Evolutionary conservation across 176 grass and related monocot species (phyloP).

Genomic region (Oryza longistaminata): DNA sequence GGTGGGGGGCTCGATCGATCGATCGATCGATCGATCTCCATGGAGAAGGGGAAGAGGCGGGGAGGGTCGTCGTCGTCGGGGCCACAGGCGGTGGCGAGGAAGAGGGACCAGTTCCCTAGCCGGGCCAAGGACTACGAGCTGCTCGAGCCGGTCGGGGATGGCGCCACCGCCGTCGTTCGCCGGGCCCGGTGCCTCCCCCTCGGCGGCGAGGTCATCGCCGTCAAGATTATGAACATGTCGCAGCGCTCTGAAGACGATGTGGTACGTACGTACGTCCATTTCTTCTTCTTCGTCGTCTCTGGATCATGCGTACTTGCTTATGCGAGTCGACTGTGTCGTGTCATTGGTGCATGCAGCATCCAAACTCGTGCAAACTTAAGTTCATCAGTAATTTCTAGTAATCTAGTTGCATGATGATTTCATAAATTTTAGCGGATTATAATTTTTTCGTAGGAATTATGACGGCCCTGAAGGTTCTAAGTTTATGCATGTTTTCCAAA

Average conservation of each 20-base stretch:
- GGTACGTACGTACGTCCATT: conserved; percentile 43
- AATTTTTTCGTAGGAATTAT: no score
- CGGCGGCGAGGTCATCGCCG: conserved; percentile 69
- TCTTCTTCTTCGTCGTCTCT: no score
- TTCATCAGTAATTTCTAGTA: no score
- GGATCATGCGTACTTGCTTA: no score
- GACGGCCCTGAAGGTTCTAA: no score
- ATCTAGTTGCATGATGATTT: no score
- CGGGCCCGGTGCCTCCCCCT: conserved; percentile 70
- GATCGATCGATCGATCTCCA: background rate
- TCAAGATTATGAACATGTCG: conserved; percentile 88
- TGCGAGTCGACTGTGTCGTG: no score
- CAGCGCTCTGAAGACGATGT: conserved; percentile 61
- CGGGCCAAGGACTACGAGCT: conserved; percentile 64
- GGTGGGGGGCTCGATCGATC: no score
- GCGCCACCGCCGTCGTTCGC: conserved; percentile 79
- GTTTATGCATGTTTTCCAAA: no score
- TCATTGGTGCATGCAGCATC: no score
- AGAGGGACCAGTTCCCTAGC: conserved; percentile 69
- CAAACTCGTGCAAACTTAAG: no score
- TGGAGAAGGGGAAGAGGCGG: conserved; percentile 32
- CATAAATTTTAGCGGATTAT: no score
- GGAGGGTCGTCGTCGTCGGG: background rate
- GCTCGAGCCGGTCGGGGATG: conserved; percentile 78
- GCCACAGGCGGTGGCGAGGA: conserved; percentile 28